These are phyloP conservation scores for Oleoguttula mirabilis DNA, from an alignment of 495 filamentous ascomycete genomes.

Conservation along the genomic window DNA sequence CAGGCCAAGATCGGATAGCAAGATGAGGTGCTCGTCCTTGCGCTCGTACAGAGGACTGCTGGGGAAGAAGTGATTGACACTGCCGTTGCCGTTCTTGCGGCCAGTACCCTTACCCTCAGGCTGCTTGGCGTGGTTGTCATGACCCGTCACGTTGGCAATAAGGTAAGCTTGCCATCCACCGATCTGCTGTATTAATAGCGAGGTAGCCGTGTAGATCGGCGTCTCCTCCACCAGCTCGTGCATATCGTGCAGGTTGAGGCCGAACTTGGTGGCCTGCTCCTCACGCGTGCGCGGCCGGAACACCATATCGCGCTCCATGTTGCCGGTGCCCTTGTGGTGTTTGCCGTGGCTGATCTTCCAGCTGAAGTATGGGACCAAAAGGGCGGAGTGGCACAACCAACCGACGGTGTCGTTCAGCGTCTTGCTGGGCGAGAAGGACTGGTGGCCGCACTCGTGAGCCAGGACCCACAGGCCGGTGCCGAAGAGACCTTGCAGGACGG, in stretches of 20 bases:
- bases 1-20: slow-evolving; percentile 56
- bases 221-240: slow-evolving; percentile 88
- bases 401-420: slow-evolving; percentile 54
- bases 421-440: slow-evolving; percentile 52
- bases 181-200: slow-evolving; percentile 71
- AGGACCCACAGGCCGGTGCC: slow-evolving; percentile 75
- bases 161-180: slow-evolving; percentile 85
- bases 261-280: slow-evolving; percentile 56
- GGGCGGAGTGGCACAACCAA: slow-evolving; percentile 51
- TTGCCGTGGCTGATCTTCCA: slow-evolving; percentile 66
- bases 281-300: slow-evolving; percentile 82
- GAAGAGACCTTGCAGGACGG: slow-evolving; percentile 62
- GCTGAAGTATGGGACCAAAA: slow-evolving; percentile 62
- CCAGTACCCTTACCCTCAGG: slow-evolving; percentile 62
- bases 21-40: slow-evolving; percentile 58
- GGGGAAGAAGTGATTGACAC: slow-evolving; percentile 89
- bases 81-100: slow-evolving; percentile 65
- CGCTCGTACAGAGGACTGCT: slow-evolving; percentile 80
- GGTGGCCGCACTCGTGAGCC: slow-evolving; percentile 79
- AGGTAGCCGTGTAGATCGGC: slow-evolving; percentile 63
- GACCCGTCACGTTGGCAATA: slow-evolving; percentile 79
- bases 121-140: slow-evolving; percentile 73
- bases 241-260: slow-evolving; percentile 62
- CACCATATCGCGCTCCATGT: slow-evolving; percentile 96
- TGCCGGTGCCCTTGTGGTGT: slow-evolving; percentile 81